Conservation (phyloP, 345 rosid species). For the Corymbia maculata region DNA sequence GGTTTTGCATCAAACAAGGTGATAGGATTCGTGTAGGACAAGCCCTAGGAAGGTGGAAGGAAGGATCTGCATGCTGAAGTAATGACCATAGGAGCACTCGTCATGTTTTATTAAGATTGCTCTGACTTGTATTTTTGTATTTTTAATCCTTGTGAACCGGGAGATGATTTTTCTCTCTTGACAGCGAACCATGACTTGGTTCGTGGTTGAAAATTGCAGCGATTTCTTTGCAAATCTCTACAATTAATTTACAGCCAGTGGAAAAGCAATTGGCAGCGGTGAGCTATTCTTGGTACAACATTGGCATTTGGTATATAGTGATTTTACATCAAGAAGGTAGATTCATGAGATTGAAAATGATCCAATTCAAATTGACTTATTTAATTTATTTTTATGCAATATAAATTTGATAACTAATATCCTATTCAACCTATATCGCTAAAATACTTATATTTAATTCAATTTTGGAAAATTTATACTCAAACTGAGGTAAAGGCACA, state of each 20-base stretch:
- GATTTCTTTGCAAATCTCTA: not conserved
- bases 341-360: not conserved
- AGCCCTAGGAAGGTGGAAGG: slow-evolving; percentile 69
- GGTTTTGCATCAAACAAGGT: slow-evolving; percentile 47
- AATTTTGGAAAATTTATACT: too few relatives aligned
- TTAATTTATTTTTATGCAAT: too few relatives aligned
- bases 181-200: not conserved
- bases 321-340: not conserved
- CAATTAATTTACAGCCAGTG: not conserved
- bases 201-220: not conserved
- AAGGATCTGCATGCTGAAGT: not conserved
- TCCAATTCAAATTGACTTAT: not conserved
- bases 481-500: too few relatives aligned
- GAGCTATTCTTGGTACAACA: not conserved
- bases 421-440: not conserved
- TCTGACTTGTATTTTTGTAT: not conserved
- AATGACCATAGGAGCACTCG: not conserved
- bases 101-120: not conserved
- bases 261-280: not conserved
- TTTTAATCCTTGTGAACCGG: not conserved
- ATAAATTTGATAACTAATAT: too few relatives aligned
- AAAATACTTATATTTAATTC: not conserved
- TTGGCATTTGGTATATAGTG: not conserved
- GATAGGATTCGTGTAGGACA: slow-evolving; percentile 73
- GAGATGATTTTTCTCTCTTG: not conserved